phyloP scores from a whole-genome alignment of 1,284 basidiomycete species.

The Boletus semigastroideus region DNA sequence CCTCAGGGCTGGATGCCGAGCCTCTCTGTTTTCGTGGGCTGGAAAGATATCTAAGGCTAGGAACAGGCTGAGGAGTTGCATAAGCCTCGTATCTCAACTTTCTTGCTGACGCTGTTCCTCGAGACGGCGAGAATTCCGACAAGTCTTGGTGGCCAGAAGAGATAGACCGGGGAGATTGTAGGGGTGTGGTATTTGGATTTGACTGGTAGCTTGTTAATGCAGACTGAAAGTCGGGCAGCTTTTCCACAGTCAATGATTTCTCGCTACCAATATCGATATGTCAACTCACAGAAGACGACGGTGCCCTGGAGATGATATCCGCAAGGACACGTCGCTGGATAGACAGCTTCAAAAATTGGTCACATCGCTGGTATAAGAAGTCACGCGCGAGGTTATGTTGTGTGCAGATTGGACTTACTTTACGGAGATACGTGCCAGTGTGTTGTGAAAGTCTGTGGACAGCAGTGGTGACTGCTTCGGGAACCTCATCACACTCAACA shows the following conservation, averaged over 20 bases:
- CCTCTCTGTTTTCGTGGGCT: constrained; percentile 25
- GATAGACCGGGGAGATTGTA: constrained; percentile 14
- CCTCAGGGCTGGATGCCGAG: constrained; percentile 27
- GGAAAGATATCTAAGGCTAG: constrained; percentile 41
- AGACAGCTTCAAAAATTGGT: constrained; percentile 56
- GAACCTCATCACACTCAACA: constrained; percentile 55
- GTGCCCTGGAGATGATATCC: constrained; percentile 44
- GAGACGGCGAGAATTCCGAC: constrained; percentile 35
- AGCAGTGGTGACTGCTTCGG: constrained; percentile 41
- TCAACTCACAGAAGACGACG: constrained; percentile 51
- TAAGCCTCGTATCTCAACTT: constrained; percentile 72
- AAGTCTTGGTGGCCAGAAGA: constrained; percentile 12
- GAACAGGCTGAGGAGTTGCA: constrained; percentile 52
- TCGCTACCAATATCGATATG: neutral
- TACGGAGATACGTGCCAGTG: constrained; percentile 53
- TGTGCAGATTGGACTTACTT: constrained; percentile 38
- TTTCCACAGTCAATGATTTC: constrained; percentile 9
- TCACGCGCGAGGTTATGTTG: constrained; percentile 5
- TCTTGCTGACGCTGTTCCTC: constrained; percentile 34
- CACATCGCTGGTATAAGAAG: constrained; percentile 51
- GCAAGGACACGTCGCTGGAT: constrained; percentile 43
- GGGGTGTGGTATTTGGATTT: constrained; percentile 11
- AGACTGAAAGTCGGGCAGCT: constrained; percentile 70
- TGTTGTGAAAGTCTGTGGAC: constrained; percentile 45
- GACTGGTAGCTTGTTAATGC: constrained; percentile 43